Evolutionary conservation across 805 yeast genomes (phyloP).

Genomic region (Metschnikowia hibisci): DNA sequence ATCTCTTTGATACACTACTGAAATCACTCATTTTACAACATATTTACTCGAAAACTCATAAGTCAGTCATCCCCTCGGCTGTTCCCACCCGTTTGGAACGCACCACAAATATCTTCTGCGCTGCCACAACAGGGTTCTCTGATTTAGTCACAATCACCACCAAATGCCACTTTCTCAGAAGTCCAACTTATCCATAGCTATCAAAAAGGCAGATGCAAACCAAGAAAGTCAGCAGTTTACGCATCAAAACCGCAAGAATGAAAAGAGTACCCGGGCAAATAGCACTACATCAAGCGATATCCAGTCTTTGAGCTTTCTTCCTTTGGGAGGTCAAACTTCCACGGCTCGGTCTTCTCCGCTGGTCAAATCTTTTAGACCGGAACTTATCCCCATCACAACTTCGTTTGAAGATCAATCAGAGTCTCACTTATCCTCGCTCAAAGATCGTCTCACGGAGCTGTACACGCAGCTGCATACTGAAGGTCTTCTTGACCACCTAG

Average conservation of each 20-base stretch:
- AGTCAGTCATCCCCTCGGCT: neutral
- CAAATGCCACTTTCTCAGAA: constrained; percentile 26
- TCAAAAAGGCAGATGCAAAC: constrained; percentile 37
- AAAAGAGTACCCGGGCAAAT: constrained; percentile 7
- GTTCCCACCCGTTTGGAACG: constrained; percentile 2
- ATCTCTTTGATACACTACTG: neutral
- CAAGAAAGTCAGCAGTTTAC: constrained; percentile 18
- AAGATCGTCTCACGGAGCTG: constrained; percentile 18
- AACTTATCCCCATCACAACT: constrained; percentile 35
- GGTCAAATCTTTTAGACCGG: constrained; percentile 34
- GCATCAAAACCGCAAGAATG: constrained; percentile 11
- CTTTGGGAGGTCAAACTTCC: constrained; percentile 15
- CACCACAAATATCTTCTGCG: constrained; percentile 5
- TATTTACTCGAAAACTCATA: neutral
- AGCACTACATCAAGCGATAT: constrained; percentile 10
- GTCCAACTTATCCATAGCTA: constrained; percentile 43
- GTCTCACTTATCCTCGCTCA: constrained; percentile 14
- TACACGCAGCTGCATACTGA: constrained; percentile 7
- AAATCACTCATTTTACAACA: neutral
- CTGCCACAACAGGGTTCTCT: neutral
- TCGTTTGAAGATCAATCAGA: constrained; percentile 24
- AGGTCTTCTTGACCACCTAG: constrained; percentile 10
- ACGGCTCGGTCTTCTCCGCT: constrained; percentile 29
- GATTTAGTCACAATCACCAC: neutral
- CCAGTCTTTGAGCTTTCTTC: constrained; percentile 15